Base-by-base conservation (phyloP, 768 basidiomycete species). In the Tylopilus cervinicoccineus region DNA sequence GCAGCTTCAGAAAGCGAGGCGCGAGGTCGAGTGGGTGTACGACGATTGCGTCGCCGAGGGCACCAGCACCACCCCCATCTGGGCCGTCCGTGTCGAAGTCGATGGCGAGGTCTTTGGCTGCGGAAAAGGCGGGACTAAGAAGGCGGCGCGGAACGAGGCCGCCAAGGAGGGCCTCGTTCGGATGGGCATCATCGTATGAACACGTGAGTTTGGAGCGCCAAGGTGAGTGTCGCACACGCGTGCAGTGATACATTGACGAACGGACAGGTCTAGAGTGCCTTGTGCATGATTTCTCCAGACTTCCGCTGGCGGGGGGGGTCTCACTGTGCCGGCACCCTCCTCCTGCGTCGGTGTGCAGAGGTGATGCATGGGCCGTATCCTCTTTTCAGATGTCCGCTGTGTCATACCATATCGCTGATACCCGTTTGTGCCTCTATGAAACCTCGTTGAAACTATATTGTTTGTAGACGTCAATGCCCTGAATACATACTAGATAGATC, bases 61-160 rank as follows among this genome's bases (percentile, higher is more conserved):
- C 20, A 79, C 75, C 27, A 77, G 73, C 59, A 77, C 81, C n/a
- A 90, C 87, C 20, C 86, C 88, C 3, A 77, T 87, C 52, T 91
- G 88, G 88, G 72, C 68, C 42, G 88, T 80, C 39, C 78, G 71
- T 51, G 83, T 83, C 32, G 64, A 82, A 38, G 78, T 89, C 41
- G 76, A 83, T 38, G 80, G 80, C 4, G 71, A 78, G 45, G 68
- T 75, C 39, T 75, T 76, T 67, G 88, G 86, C 5, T 61, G 62
- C 12, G 88, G 88, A 1, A 74, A 69, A 46, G 88, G 86, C 10
- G 78, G 76, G 54, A 89, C 86, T 34, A 92, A 91, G 76, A 87
- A 84, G 63, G 76, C 78, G 2, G 88, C 88, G 2, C 75, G 83
- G 60, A 88, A 89, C 59, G 88, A 88, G 61, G 88, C 88, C 5